phyloP scores from a whole-genome alignment of 371 early-diverging fungal species.

The Capillidium heterosporum region DNA sequence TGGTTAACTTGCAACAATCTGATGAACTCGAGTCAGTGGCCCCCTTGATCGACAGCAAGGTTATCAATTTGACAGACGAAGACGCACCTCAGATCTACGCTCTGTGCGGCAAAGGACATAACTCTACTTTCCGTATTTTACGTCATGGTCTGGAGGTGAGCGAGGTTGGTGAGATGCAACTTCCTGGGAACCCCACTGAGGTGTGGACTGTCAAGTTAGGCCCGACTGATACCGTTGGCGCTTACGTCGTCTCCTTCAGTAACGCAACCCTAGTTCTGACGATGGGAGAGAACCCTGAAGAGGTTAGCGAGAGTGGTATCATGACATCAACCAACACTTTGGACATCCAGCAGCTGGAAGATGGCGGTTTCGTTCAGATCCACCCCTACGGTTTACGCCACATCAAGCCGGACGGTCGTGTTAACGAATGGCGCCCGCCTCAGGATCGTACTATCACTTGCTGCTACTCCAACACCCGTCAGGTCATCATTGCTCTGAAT shows the following conservation, averaged over 20 bases:
- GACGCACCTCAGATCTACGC: constrained; percentile 87
- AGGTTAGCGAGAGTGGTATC: constrained; percentile 81
- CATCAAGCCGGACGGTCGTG: constrained; percentile 65
- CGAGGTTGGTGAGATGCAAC: constrained; percentile 78
- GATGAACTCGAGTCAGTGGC: constrained; percentile 70
- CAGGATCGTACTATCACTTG: constrained; percentile 41
- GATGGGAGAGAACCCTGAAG: constrained; percentile 90
- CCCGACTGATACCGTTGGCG: constrained; percentile 35
- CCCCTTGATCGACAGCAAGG: constrained; percentile 17
- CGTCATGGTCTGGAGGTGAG: constrained; percentile 82
- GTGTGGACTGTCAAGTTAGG: constrained; percentile 82
- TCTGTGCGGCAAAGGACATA: constrained; percentile 66
- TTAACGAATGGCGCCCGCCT: constrained; percentile 89
- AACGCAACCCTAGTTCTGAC: constrained; percentile 84
- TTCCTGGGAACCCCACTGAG: constrained; percentile 86
- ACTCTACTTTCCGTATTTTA: constrained; percentile 68
- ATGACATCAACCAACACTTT: constrained; percentile 62
- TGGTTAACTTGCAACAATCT: constrained; percentile 68
- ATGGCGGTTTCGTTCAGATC: constrained; percentile 84
- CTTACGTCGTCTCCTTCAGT: constrained; percentile 78
- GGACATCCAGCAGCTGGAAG: constrained; percentile 66
- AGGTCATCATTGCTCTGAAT: constrained; percentile 67
- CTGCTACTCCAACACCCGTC: constrained; percentile 68
- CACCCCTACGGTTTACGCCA: constrained; percentile 77
- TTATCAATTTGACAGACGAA: constrained; percentile 74